These are phyloP conservation scores for Punica granatum DNA, from an alignment of 345 rosid genomes.

Conservation along the genomic window DNA sequence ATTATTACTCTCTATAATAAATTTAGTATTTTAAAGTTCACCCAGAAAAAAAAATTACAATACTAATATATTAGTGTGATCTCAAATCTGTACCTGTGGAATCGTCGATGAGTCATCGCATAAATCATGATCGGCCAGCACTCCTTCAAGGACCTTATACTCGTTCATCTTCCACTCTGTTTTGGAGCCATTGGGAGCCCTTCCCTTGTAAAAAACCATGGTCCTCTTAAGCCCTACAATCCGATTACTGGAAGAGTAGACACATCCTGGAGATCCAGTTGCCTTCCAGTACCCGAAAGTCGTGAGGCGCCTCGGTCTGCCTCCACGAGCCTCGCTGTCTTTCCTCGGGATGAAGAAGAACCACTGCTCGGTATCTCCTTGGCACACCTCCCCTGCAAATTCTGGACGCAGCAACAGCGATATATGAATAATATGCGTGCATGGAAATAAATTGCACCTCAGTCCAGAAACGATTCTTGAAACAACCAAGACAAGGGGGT, in stretches of 20 bases:
- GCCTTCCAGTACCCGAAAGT: conserved; percentile 40
- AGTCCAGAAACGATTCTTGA: too few relatives aligned
- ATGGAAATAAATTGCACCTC: too few relatives aligned
- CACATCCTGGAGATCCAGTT: conserved; percentile 30
- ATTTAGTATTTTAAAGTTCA: too few relatives aligned
- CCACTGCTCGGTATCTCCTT: conserved; percentile 37
- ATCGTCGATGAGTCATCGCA: background rate
- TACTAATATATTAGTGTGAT: background rate
- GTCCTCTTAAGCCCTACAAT: conserved; percentile 32
- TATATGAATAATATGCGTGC: background rate
- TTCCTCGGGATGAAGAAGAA: conserved; percentile 41
- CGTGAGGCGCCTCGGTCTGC: conserved; percentile 35
- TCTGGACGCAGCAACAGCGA: conserved; percentile 10
- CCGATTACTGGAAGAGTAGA: conserved; percentile 24
- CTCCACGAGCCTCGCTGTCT: conserved; percentile 33
- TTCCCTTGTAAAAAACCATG: conserved; percentile 42
- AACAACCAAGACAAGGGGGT: too few relatives aligned
- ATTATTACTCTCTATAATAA: too few relatives aligned
- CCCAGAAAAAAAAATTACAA: too few relatives aligned
- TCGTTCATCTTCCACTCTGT: conserved; percentile 51
- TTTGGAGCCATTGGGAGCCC: conserved; percentile 36
- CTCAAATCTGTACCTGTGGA: background rate
- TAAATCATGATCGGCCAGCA: background rate
- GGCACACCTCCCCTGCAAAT: conserved; percentile 21
- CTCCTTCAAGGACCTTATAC: conserved; percentile 25